A percentile compares a stretch with the other conserved stretches of the same genome.
Evolutionary conservation across 768 basidiomycete genomes (phyloP).

Genomic region (Lactifluus piperatus): DNA sequence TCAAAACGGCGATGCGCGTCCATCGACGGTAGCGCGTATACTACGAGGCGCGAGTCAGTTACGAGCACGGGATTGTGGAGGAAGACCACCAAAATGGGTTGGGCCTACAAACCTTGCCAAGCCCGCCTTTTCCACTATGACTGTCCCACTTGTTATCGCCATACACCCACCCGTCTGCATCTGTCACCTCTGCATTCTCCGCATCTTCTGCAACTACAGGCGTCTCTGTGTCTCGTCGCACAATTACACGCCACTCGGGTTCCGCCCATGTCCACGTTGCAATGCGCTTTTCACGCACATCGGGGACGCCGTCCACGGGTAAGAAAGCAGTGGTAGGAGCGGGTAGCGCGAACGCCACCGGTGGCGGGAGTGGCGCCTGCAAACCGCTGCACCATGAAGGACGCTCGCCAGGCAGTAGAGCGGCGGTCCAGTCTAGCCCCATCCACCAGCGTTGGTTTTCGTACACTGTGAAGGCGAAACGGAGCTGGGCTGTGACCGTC

Average conservation of each 20-base stretch:
- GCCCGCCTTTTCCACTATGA: conserved; percentile 62
- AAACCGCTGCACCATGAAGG: conserved; percentile 72
- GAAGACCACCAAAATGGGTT: not conserved
- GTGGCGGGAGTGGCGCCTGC: conserved; percentile 57
- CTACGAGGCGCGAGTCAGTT: conserved; percentile 28
- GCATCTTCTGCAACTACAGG: conserved; percentile 23
- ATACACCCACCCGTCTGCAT: conserved; percentile 88
- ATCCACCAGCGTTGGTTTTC: conserved; percentile 99
- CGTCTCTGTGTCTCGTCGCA: conserved; percentile 45
- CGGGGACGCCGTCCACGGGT: conserved; percentile 28
- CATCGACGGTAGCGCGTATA: conserved; percentile 82
- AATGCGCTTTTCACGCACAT: conserved; percentile 52
- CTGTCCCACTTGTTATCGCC: conserved; percentile 95
- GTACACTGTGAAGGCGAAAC: conserved; percentile 83
- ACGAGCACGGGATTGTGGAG: not conserved
- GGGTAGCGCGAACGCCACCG: conserved; percentile 60
- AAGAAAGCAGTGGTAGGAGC: conserved; percentile 52
- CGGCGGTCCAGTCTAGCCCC: conserved; percentile 93
- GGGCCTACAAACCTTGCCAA: conserved; percentile 58
- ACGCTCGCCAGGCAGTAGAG: conserved; percentile 80
- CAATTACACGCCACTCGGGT: conserved; percentile 77
- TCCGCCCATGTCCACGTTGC: conserved; percentile 90
- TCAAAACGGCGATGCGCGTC: conserved; percentile 75
- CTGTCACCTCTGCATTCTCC: conserved; percentile 51
- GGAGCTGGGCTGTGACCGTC: conserved; percentile 27